phyloP scores from a whole-genome alignment of 805 yeast species.

The Lachancea fermentati region DNA sequence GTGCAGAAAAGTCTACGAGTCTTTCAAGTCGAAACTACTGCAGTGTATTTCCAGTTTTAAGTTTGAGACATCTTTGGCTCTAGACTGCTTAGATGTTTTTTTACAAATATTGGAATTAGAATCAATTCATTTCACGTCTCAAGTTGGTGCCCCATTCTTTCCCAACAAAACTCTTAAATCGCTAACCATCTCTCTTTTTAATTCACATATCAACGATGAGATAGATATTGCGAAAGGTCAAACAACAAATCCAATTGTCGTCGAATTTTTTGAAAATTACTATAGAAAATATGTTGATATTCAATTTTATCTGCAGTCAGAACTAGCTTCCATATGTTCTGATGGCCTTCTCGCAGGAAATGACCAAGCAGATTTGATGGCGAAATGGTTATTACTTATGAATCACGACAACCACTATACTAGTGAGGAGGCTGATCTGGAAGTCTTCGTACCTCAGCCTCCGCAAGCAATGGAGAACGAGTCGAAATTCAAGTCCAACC shows the following conservation, averaged over 20 bases:
- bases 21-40: slow-evolving; percentile 43
- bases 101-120: slow-evolving; percentile 55
- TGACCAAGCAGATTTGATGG: slow-evolving; percentile 22
- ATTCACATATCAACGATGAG: slow-evolving; percentile 33
- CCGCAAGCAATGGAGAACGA: slow-evolving; percentile 40
- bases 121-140: slow-evolving; percentile 46
- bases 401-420: slow-evolving; percentile 32
- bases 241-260: slow-evolving; percentile 40
- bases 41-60: slow-evolving; percentile 36
- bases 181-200: slow-evolving; percentile 36
- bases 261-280: slow-evolving; percentile 53
- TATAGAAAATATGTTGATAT: slow-evolving; percentile 66
- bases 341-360: slow-evolving; percentile 21
- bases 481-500: slow-evolving; percentile 50
- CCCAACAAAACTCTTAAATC: slow-evolving; percentile 49
- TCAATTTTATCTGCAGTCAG: slow-evolving; percentile 64
- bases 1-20: slow-evolving; percentile 54
- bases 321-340: slow-evolving; percentile 29
- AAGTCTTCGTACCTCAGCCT: slow-evolving; percentile 39
- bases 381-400: slow-evolving; percentile 37
- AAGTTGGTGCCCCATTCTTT: slow-evolving; percentile 51
- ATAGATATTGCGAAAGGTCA: slow-evolving; percentile 41
- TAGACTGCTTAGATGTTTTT: slow-evolving; percentile 48
- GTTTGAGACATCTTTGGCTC: slow-evolving; percentile 43
- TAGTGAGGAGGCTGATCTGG: slow-evolving; percentile 33